Evolutionary conservation across 1,284 basidiomycete genomes (phyloP), one percentile per base, ranked within the genome.

Genomic region (Leccinum ponderosum): DNA sequence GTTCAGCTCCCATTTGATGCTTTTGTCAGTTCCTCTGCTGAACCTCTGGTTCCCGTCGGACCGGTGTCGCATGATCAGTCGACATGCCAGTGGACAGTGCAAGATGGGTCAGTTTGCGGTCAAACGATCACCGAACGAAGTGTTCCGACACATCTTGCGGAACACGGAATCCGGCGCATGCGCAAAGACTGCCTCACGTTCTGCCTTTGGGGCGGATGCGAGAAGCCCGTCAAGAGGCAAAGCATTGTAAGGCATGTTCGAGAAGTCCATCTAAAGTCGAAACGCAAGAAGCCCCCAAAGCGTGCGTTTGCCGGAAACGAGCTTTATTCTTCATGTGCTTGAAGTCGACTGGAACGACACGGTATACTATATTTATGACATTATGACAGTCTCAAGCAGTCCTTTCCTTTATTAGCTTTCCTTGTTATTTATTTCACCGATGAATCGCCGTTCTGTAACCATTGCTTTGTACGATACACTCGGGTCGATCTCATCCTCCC

Each of bases 191-290:
- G 0, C 6, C 0, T 3, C 4, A 47, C 55, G 3, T 20, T 22
- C 3, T 73, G 72, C 37, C 8, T 9, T 4, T 69, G 70, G 72
- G 12, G 0, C 0, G 61, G 1, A 3, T 72, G 70, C 5, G 31
- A 20, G 3, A 5, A 0, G 2, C 0, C 0, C 2, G n/a, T 68
- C n/a, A 62, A 59, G 29, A 53, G 69, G 5, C 29, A 57, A 3
- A 35, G 61, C 1, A 47, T 74, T 1, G 1, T 27, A 3, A 57
- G 69, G 0, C 63, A 68, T 22, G 17, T 31, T 1, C 60, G 61
- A 0, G 70, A 70, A 15, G 63, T 68, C 0, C 68, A 69, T 6
- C 12, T 69, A 11, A 47, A 61, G 3, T 35, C 51, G 37, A 64
- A 48, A 35, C 70, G 70, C 57, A 60, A 8, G 25, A 60, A 8